Percentiles rank a stretch among this genome's conserved stretches.
These are phyloP conservation scores for Zopfia rhizophila DNA, from an alignment of 2,329 filamentous ascomycete genomes.

Conservation along the genomic window DNA sequence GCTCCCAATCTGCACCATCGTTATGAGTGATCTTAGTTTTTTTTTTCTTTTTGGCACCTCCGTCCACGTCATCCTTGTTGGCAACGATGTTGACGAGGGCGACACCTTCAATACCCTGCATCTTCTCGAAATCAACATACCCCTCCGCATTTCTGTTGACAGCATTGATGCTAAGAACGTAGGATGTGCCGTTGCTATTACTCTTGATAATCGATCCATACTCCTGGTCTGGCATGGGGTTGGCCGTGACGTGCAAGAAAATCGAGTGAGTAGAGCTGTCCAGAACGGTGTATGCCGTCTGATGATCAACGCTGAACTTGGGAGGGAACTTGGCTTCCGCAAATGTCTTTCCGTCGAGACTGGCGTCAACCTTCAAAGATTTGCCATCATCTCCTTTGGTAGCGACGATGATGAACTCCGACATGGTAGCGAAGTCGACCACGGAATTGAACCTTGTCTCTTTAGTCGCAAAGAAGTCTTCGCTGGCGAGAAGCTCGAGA, in stretches of 20 bases:
- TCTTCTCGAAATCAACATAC: slow-evolving; percentile 96
- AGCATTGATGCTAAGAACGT: slow-evolving; percentile 81
- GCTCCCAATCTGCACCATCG: slow-evolving; percentile 88
- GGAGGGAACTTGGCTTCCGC: slow-evolving; percentile 86
- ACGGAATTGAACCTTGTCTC: slow-evolving; percentile 74
- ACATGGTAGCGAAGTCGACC: slow-evolving; percentile 91
- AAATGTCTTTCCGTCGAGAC: slow-evolving; percentile 84
- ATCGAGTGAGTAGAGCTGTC: slow-evolving; percentile 95
- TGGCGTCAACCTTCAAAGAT: slow-evolving; percentile 80
- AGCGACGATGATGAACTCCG: slow-evolving; percentile 93
- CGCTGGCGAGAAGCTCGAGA: slow-evolving; percentile 77
- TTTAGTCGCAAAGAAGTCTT: slow-evolving; percentile 79
- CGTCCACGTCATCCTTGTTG: slow-evolving; percentile 73
- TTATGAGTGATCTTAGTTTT: slow-evolving; percentile 96
- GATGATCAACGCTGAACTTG: slow-evolving; percentile 81
- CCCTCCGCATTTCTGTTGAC: slow-evolving; percentile 83
- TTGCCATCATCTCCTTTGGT: slow-evolving; percentile 71
- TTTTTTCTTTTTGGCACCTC: slow-evolving; percentile 77
- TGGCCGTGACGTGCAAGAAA: slow-evolving; percentile 91
- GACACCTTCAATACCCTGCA: slow-evolving; percentile 90
- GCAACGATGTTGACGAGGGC: slow-evolving; percentile 85
- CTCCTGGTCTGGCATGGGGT: slow-evolving; percentile 70
- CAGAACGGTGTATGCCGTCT: slow-evolving; percentile 89
- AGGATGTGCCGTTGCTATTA: slow-evolving; percentile 97
- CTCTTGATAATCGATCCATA: slow-evolving; percentile 95